Percentiles rank a stretch among this genome's conserved stretches.
phyloP scores from a whole-genome alignment of 2,329 filamentous ascomycete species.

The Ciborinia camelliae region DNA sequence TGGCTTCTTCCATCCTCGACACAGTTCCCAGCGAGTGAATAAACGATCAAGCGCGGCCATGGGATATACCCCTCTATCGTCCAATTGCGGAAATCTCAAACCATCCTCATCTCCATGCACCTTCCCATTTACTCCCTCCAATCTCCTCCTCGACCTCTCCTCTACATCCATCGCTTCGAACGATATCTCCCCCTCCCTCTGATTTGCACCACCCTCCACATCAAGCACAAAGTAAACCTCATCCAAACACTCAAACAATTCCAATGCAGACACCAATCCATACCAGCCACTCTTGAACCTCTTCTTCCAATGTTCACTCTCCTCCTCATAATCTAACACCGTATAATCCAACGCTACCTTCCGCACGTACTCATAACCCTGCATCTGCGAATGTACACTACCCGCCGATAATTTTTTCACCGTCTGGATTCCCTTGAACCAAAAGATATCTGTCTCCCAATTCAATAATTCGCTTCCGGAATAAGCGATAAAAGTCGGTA shows the following conservation, averaged over 20 bases:
- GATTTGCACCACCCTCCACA: not conserved
- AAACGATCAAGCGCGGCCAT: not conserved
- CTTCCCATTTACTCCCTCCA: not conserved
- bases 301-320: not conserved
- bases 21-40: not conserved
- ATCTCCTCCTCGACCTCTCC: not conserved
- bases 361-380: not conserved
- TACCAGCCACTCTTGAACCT: not conserved
- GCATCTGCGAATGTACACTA: not conserved
- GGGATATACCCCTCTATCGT: slow-evolving; percentile 14
- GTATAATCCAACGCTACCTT: slow-evolving; percentile 11
- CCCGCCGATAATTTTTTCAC: not conserved
- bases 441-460: slow-evolving; percentile 12
- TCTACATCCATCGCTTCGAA: slow-evolving; percentile 11
- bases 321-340: slow-evolving; percentile 15
- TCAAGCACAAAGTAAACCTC: slow-evolving; percentile 17
- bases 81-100: slow-evolving; percentile 13
- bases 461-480: not conserved
- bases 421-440: slow-evolving; percentile 2
- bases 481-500: not conserved
- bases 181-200: not conserved
- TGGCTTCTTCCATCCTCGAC: slow-evolving; percentile 1
- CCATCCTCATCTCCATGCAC: not conserved
- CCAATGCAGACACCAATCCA: not conserved
- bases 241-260: slow-evolving; percentile 5